Base-by-base conservation (phyloP, 768 basidiomycete genomes). In the Trametes maxima region DNA sequence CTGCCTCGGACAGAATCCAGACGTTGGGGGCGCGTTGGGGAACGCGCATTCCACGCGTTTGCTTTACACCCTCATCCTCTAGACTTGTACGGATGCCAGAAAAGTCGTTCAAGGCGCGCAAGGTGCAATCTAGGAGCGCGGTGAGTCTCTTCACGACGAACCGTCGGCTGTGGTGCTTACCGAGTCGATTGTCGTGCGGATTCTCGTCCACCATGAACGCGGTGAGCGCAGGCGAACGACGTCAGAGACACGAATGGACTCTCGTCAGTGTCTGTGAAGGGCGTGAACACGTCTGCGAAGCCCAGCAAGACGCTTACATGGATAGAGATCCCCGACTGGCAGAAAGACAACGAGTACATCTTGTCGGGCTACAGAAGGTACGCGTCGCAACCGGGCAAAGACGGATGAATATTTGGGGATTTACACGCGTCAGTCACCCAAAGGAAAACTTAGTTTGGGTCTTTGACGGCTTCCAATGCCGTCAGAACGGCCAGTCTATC, bases 301-400 rank as follows among this genome's bases (percentile, higher is more conserved):
- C 19, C 10, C n/a, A 43, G 50, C 25, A 59, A 48, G 47, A 81
- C 77, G n/a, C 63, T 82, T 37, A 70, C 75, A 13, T 91, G 85
- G 85, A 61, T 69, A 24, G 84, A 88, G 57, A 76, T 90, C 45
- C 83, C 86, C 42, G 80, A 81, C 36, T 92, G 88, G 88, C 84
- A 85, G 72, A 80, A 76, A 64, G 86, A 91, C 73, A 92, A 91
- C 66, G 87, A 90, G 66, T 88, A 83, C 69, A 90, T 92, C 61
- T 40, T 86, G 59, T 74, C 73, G 37, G 90, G 90, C 2, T 91
- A 92, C 70, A 79, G 89, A 74, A 78, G 83, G 90, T 89, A 68
- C 54, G 63, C 53, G 36, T 16, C 21, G 28, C 28, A 33, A 33
- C 28, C 28, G 28, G 28, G 8, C 28, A 33, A 33, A 8, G 4